Percentiles rank a stretch among this genome's conserved stretches.
phyloP scores from a whole-genome alignment of 1,284 basidiomycete genomes.

The Ceratobasidium sp. region DNA sequence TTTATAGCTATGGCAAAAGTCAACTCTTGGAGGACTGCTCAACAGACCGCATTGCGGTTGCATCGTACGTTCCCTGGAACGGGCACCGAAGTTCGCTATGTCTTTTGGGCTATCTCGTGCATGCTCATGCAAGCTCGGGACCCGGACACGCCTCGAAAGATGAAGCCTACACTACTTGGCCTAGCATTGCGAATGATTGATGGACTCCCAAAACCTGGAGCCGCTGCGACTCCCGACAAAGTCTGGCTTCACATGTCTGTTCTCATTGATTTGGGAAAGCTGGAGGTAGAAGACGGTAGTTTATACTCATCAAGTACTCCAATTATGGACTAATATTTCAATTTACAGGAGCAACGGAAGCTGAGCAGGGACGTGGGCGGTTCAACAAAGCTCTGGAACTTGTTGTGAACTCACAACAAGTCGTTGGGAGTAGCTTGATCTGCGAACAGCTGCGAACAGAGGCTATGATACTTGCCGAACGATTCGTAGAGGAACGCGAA shows the following conservation, averaged over 20 bases:
- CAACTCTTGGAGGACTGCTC: slow-evolving; percentile 79
- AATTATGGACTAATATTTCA: neutral
- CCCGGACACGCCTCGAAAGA: slow-evolving; percentile 32
- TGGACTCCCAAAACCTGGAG: slow-evolving; percentile 38
- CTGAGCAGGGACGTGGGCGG: slow-evolving; percentile 32
- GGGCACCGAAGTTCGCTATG: slow-evolving; percentile 66
- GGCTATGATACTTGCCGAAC: slow-evolving; percentile 53
- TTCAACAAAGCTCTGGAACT: slow-evolving; percentile 42
- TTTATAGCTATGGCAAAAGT: slow-evolving; percentile 83
- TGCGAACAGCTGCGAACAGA: slow-evolving; percentile 76
- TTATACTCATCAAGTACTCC: slow-evolving; percentile 19
- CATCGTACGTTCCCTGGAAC: slow-evolving; percentile 20
- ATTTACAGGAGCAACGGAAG: slow-evolving; percentile 11
- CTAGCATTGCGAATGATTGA: slow-evolving; percentile 37
- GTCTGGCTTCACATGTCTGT: slow-evolving; percentile 77
- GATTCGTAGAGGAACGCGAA: slow-evolving; percentile 42
- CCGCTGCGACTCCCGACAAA: slow-evolving; percentile 66
- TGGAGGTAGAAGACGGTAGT: slow-evolving; percentile 52
- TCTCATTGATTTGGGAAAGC: slow-evolving; percentile 64
- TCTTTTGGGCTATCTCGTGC: slow-evolving; percentile 84
- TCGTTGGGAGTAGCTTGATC: slow-evolving; percentile 72
- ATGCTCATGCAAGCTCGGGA: slow-evolving; percentile 66
- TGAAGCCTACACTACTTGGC: slow-evolving; percentile 34
- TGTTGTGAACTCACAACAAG: slow-evolving; percentile 57
- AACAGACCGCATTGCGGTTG: slow-evolving; percentile 61